Conservation (phyloP, 345 rosid species). For the Populus alba region DNA sequence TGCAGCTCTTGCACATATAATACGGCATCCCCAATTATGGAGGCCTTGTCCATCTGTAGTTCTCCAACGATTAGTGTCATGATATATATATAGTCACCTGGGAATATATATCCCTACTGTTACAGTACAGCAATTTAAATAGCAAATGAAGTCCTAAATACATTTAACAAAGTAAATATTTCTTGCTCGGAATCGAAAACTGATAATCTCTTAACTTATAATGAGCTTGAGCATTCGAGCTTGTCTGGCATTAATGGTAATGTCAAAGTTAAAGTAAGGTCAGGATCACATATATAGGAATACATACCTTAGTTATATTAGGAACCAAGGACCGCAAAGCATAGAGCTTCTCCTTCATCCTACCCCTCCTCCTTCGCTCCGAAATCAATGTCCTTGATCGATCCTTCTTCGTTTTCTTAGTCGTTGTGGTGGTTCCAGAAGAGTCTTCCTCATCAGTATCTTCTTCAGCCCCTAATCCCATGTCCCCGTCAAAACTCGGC, state of each 20-base stretch:
- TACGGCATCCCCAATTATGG: constrained; percentile 81
- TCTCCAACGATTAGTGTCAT: background rate
- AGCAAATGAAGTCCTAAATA: no score
- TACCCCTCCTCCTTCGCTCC: constrained; percentile 63
- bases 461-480: constrained; percentile 28
- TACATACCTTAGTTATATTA: constrained; percentile 75
- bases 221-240: no score
- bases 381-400: constrained; percentile 72
- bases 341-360: constrained; percentile 90
- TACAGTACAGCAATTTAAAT: no score
- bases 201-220: no score
- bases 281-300: no score
- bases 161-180: no score
- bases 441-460: constrained; percentile 49
- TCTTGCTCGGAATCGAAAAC: no score
- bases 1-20: constrained; percentile 71
- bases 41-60: constrained; percentile 91
- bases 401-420: constrained; percentile 47
- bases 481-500: constrained; percentile 39
- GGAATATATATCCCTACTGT: no score
- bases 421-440: constrained; percentile 53
- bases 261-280: no score
- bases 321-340: constrained; percentile 85
- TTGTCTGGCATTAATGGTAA: no score
- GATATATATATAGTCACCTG: no score